phyloP scores from a whole-genome alignment of 441 rosid species.

The Populus hybrid region DNA sequence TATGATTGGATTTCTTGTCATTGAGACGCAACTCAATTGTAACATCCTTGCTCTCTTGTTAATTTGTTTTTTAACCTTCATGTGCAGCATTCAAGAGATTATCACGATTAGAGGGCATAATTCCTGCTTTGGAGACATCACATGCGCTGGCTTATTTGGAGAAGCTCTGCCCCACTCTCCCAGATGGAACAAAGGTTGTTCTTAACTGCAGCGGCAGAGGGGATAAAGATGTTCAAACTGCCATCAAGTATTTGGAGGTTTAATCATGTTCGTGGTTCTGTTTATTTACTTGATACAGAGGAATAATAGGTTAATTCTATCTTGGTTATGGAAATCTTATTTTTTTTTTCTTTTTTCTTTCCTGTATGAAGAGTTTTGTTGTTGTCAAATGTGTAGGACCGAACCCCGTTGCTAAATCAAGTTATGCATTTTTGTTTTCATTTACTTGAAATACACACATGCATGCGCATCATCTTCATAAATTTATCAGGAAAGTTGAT shows the following conservation, averaged over 20 bases:
- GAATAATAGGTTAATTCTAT: conserved; percentile 8
- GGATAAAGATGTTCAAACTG: conserved; percentile 92
- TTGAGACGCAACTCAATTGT: not conserved
- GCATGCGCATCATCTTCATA: not conserved
- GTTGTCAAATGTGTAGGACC: not conserved
- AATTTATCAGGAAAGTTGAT: not conserved
- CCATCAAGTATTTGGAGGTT: conserved; percentile 56
- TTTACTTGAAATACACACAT: not conserved
- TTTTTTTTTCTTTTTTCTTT: no score
- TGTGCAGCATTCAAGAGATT: conserved; percentile 74
- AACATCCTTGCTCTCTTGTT: not conserved
- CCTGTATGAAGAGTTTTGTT: conserved; percentile 1
- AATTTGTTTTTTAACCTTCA: not conserved
- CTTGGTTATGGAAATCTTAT: not conserved
- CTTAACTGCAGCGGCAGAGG: conserved; percentile 91
- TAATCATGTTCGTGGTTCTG: conserved; percentile 11
- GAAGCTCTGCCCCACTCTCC: conserved; percentile 78
- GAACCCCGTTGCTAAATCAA: not conserved
- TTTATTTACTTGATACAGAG: not conserved
- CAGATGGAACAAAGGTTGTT: conserved; percentile 61
- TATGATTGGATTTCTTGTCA: conserved; percentile 2
- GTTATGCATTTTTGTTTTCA: not conserved
- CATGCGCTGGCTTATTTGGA: conserved; percentile 79
- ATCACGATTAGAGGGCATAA: conserved; percentile 72
- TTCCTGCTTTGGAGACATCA: conserved; percentile 88